Conservation (phyloP, 2,329 filamentous ascomycete species). For the Fusarium buxicola region DNA sequence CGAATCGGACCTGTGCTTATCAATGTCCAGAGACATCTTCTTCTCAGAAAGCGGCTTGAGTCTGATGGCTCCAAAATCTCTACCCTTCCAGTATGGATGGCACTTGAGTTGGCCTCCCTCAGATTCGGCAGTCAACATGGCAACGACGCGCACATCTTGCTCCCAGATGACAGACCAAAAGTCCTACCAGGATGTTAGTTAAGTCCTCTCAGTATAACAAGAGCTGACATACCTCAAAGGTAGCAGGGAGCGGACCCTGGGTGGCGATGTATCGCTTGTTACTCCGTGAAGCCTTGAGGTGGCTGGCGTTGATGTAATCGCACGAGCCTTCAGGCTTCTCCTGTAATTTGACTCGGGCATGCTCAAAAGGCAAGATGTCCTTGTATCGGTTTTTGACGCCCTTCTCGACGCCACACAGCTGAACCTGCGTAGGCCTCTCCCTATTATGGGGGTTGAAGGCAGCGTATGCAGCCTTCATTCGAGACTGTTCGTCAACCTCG, state of each 20-base stretch:
- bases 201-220: neutral
- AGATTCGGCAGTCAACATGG: conserved; percentile 95
- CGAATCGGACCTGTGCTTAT: conserved; percentile 60
- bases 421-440: conserved; percentile 59
- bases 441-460: conserved; percentile 57
- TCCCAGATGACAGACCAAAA: conserved; percentile 99
- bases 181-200: conserved; percentile 69
- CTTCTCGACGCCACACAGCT: conserved; percentile 93
- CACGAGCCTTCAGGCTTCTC: conserved; percentile 75
- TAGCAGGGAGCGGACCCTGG: conserved; percentile 91
- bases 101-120: conserved; percentile 96
- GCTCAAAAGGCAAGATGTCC: conserved; percentile 96
- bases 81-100: conserved; percentile 89
- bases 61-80: conserved; percentile 80
- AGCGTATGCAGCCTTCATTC: conserved; percentile 85
- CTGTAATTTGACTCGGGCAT: conserved; percentile 85
- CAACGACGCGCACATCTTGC: conserved; percentile 92
- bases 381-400: conserved; percentile 97
- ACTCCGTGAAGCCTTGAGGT: conserved; percentile 81
- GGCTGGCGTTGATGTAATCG: conserved; percentile 96
- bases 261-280: conserved; percentile 96
- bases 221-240: conserved; percentile 77
- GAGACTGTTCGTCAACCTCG: conserved; percentile 85
- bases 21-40: conserved; percentile 80
- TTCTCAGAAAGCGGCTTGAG: conserved; percentile 85